Conservation (phyloP, 257 asterid genomes). For the Solanum chiquidenum region DNA sequence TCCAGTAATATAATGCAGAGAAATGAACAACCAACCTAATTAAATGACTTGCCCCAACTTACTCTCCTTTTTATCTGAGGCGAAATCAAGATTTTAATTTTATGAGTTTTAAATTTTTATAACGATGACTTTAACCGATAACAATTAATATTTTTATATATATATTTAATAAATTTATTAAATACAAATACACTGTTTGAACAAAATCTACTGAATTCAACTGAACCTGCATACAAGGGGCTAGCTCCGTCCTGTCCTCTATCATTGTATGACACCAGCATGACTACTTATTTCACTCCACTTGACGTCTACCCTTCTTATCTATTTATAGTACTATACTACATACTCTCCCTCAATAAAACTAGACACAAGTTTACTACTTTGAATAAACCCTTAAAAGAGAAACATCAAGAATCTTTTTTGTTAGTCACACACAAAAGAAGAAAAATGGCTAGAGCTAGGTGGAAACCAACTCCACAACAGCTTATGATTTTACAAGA, state of each 20-base stretch:
- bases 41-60: background rate
- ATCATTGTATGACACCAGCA: background rate
- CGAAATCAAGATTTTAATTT: no score
- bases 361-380: background rate
- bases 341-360: background rate
- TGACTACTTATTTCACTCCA: background rate
- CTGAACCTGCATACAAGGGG: no score
- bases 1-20: background rate
- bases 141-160: no score
- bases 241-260: background rate
- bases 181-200: no score
- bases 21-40: background rate
- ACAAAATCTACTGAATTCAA: background rate
- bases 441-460: background rate
- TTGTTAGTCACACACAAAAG: background rate
- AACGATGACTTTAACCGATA: no score
- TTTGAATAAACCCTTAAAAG: background rate
- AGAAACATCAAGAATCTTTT: background rate
- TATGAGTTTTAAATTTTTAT: no score
- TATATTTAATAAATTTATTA: no score
- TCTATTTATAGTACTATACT: background rate
- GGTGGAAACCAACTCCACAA: conserved; percentile 1
- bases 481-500: background rate
- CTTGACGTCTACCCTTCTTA: background rate
- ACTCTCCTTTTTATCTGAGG: no score